Evolutionary conservation across 2,329 filamentous ascomycete genomes (phyloP), one percentile per base, ranked within the genome.

Genomic region (Monosporascus sp.): DNA sequence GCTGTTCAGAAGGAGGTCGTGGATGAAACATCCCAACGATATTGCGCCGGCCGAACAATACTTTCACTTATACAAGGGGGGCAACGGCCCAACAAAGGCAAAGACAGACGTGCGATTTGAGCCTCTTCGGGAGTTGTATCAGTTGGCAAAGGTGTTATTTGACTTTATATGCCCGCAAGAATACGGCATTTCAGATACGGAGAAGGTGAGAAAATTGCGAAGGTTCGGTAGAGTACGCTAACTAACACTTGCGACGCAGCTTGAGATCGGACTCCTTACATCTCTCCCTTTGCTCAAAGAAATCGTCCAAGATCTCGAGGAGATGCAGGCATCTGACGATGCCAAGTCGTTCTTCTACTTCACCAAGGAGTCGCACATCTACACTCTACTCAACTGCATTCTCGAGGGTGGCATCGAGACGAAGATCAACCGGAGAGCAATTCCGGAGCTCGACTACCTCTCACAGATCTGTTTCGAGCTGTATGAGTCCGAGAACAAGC

Each of bases 81-180:
- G 91, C 38, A 86, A 85, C 50, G 85, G 81, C 51, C 82, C 88
- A 57, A 84, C 83, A 8, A 90, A 90, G 67, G 83, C 86, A 16
- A 96, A 95, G 74, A 82, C 87, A 17, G 93, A 97, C 65, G 87
- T 85, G 31, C 84, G 91, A 6, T 86, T 97, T 14, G 88, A 92
- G 61, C 94, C 94, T 57, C 79, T 99, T 44, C 86, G 94, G 57
- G 92, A 99, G 71, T 78, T 99, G 52, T 99, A 97, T 73, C 90
- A 90, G 62, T 79, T 97, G 47, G 90, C 91, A 53, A 99, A 99
- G 73, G 87, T 97, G 14, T 76, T 99, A 16, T 99, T 99, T 66
- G 94, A 99, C 72, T 99, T 97, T 69, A 96, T 99, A 64, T 96
- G 94, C 52, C 94, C 94, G 1, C 94, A 99, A 66, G 94, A 99